Percentiles rank a stretch among this genome's conserved stretches.
Conservation (phyloP, 2,329 filamentous ascomycete genomes). For the Monosporascus sp. region DNA sequence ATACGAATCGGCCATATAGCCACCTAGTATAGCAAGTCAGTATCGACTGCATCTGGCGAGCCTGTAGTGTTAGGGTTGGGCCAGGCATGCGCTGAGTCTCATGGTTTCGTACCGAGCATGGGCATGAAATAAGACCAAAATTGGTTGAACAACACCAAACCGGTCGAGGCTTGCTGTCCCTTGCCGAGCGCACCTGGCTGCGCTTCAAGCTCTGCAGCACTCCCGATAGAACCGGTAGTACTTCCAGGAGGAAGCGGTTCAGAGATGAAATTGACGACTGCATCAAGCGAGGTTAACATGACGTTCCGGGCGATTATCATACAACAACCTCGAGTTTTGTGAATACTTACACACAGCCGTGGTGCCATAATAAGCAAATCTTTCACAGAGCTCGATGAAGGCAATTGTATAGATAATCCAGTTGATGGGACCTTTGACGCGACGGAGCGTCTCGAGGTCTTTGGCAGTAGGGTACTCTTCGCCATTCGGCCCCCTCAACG, state of each 20-base stretch:
- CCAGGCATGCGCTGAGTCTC: neutral
- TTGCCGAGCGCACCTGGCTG: constrained; percentile 51
- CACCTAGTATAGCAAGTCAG: constrained; percentile 24
- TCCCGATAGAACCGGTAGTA: constrained; percentile 39
- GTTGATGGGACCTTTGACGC: constrained; percentile 47
- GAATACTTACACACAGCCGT: constrained; percentile 48
- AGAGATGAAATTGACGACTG: constrained; percentile 58
- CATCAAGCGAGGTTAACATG: constrained; percentile 21
- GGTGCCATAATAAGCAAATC: constrained; percentile 61
- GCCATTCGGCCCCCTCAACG: constrained; percentile 21
- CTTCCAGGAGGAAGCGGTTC: constrained; percentile 43
- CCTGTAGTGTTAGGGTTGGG: too few relatives aligned
- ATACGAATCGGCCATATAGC: constrained; percentile 52
- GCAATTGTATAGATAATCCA: constrained; percentile 54
- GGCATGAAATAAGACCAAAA: constrained; percentile 28
- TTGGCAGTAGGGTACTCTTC: constrained; percentile 47
- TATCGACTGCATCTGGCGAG: neutral
- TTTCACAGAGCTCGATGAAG: constrained; percentile 59
- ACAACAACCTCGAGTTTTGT: neutral
- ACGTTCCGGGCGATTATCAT: neutral
- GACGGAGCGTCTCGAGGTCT: constrained; percentile 45
- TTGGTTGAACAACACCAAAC: constrained; percentile 22
- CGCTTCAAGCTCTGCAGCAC: constrained; percentile 16
- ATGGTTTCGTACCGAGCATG: constrained; percentile 17
- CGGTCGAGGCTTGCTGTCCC: constrained; percentile 22